Percentiles rank a stretch among this genome's conserved stretches.
Evolutionary conservation across 2,329 filamentous ascomycete species (phyloP).

Genomic region (Didymella glomerata): DNA sequence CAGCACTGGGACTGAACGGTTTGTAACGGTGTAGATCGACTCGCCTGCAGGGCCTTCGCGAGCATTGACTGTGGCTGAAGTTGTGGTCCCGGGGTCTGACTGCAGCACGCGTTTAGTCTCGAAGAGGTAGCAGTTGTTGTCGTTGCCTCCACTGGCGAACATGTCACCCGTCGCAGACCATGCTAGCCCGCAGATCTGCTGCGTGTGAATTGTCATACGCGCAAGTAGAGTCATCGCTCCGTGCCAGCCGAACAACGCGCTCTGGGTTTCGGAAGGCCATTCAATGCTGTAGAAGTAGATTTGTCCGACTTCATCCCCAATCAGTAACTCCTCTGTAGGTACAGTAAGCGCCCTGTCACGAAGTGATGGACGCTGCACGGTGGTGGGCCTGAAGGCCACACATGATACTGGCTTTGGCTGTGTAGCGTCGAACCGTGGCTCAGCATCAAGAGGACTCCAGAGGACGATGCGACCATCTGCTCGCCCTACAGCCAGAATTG

Average conservation of each 20-base stretch:
- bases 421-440: constrained; percentile 76
- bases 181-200: constrained; percentile 92
- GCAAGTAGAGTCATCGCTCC: constrained; percentile 81
- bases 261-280: constrained; percentile 70
- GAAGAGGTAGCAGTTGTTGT: constrained; percentile 88
- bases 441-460: constrained; percentile 76
- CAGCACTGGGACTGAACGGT: constrained; percentile 48
- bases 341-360: constrained; percentile 62
- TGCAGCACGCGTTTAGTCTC: constrained; percentile 68
- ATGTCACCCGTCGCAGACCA: constrained; percentile 80
- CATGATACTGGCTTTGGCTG: constrained; percentile 79
- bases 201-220: constrained; percentile 78
- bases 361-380: constrained; percentile 60
- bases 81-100: constrained; percentile 16
- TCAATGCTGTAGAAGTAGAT: constrained; percentile 91
- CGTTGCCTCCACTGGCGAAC: constrained; percentile 91
- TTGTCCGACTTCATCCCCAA: constrained; percentile 83
- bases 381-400: constrained; percentile 78
- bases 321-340: constrained; percentile 80
- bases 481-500: constrained; percentile 85
- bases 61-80: constrained; percentile 32
- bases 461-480: constrained; percentile 79
- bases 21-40: constrained; percentile 45
- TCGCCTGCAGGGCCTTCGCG: constrained; percentile 42
- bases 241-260: constrained; percentile 76